These are phyloP conservation scores for Globisporangium middletonii DNA, from an alignment of 352 stramenopile species.

Conservation along the genomic window DNA sequence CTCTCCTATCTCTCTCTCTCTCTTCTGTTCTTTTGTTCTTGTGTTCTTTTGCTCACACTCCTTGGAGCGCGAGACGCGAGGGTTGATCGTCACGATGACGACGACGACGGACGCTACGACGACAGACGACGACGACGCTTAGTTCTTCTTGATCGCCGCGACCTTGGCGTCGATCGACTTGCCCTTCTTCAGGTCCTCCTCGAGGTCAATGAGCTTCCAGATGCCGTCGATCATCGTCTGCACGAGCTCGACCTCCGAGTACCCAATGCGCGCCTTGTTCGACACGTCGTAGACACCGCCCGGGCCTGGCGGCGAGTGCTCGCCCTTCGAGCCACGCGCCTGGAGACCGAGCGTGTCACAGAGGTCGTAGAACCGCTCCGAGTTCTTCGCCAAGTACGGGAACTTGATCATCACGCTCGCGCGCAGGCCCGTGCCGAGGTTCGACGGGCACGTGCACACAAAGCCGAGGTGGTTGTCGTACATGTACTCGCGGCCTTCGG, in stretches of 20 bases:
- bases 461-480: slow-evolving; percentile 89
- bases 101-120: too few species aligned
- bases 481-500: slow-evolving; percentile 80
- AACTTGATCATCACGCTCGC: slow-evolving; percentile 87
- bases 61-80: too few species aligned
- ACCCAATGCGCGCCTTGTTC: slow-evolving; percentile 92
- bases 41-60: too few species aligned
- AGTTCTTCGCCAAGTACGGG: slow-evolving; percentile 60
- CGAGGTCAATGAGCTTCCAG: slow-evolving; percentile 87
- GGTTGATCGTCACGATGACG: too few species aligned
- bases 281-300: slow-evolving; percentile 92
- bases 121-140: slow-evolving; percentile 1
- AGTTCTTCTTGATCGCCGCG: slow-evolving; percentile 35
- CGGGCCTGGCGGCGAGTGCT: slow-evolving; percentile 75
- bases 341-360: slow-evolving; percentile 78
- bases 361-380: slow-evolving; percentile 63
- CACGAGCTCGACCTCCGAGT: slow-evolving; percentile 92
- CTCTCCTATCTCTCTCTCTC: not conserved
- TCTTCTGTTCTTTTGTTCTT: not conserved
- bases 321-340: slow-evolving; percentile 70
- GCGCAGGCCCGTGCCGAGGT: slow-evolving; percentile 81
- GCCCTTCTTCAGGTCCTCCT: slow-evolving; percentile 88
- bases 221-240: slow-evolving; percentile 95
- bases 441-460: slow-evolving; percentile 82
- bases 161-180: slow-evolving; percentile 63